A percentile compares a stretch with the other conserved stretches of the same genome.
Evolutionary conservation across 305 asterid genomes (phyloP).

Genomic region (Ajuga reptans): DNA sequence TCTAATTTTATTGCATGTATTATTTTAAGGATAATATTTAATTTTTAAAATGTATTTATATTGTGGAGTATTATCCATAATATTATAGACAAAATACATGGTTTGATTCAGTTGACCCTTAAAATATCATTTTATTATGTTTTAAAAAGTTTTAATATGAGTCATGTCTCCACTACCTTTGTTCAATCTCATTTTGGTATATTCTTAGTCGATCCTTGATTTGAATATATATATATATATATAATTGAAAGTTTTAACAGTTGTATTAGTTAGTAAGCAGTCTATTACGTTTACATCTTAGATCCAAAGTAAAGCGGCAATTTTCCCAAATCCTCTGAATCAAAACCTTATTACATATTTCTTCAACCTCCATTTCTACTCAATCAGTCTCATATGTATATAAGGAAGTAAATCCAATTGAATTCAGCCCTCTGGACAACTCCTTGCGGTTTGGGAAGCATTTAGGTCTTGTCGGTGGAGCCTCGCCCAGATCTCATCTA

Average conservation of each 20-base stretch:
- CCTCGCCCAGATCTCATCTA: constrained; percentile 24
- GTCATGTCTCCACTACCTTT: too few relatives aligned
- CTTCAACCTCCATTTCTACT: constrained; percentile 4
- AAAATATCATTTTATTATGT: too few relatives aligned
- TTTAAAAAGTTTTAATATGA: too few relatives aligned
- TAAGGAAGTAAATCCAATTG: constrained; percentile 1
- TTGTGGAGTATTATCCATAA: too few relatives aligned
- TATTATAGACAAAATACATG: too few relatives aligned
- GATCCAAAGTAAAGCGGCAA: constrained; percentile 18
- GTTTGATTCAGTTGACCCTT: too few relatives aligned
- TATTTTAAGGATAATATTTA: too few relatives aligned
- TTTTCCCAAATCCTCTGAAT: constrained; percentile 3
- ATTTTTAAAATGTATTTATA: too few relatives aligned
- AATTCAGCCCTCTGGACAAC: neutral
- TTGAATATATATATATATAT: neutral
- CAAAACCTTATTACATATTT: constrained; percentile 1
- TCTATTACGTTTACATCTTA: constrained; percentile 5
- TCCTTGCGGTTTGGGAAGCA: neutral
- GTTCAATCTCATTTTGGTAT: neutral
- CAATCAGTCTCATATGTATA: neutral
- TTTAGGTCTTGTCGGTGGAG: constrained; percentile 19
- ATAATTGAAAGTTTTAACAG: neutral
- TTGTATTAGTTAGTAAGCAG: neutral
- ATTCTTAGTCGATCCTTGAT: neutral
- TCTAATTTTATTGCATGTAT: too few relatives aligned